These are phyloP conservation scores for Plenodomus tracheiphilus DNA, from an alignment of 2,329 filamentous ascomycete genomes.

Conservation along the genomic window DNA sequence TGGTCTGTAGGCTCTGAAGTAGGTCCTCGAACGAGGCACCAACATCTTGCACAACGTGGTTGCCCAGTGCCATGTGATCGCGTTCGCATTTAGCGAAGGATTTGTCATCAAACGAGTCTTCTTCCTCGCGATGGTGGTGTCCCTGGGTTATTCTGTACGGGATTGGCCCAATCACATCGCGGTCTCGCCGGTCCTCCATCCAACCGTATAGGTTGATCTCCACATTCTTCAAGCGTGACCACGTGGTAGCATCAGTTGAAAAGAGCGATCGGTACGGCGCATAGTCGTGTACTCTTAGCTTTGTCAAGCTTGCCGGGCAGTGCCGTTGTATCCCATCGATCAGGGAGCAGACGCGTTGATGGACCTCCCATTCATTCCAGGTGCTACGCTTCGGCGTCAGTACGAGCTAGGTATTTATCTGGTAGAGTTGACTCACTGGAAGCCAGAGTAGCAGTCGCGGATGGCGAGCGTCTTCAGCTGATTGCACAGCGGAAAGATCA, in stretches of 20 bases:
- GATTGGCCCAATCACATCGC: constrained; percentile 38
- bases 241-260: constrained; percentile 35
- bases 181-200: constrained; percentile 42
- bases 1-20: constrained; percentile 34
- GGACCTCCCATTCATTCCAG: constrained; percentile 45
- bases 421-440: constrained; percentile 21
- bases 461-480: constrained; percentile 39
- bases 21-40: constrained; percentile 39
- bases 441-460: constrained; percentile 38
- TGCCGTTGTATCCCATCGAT: constrained; percentile 37
- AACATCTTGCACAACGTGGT: constrained; percentile 39
- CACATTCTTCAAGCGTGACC: constrained; percentile 35
- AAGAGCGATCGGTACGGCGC: constrained; percentile 41
- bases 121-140: constrained; percentile 39
- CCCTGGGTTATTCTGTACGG: constrained; percentile 40
- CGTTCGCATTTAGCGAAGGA: constrained; percentile 36
- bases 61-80: constrained; percentile 40
- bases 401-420: background rate
- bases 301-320: constrained; percentile 36
- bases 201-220: constrained; percentile 39
- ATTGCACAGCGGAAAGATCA: constrained; percentile 37
- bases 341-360: constrained; percentile 42
- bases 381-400: constrained; percentile 21
- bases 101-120: constrained; percentile 42
- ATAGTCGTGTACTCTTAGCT: constrained; percentile 40